Evolutionary conservation across 1,139 yeast genomes (phyloP).

Genomic region (Maudiozyma humilis): DNA sequence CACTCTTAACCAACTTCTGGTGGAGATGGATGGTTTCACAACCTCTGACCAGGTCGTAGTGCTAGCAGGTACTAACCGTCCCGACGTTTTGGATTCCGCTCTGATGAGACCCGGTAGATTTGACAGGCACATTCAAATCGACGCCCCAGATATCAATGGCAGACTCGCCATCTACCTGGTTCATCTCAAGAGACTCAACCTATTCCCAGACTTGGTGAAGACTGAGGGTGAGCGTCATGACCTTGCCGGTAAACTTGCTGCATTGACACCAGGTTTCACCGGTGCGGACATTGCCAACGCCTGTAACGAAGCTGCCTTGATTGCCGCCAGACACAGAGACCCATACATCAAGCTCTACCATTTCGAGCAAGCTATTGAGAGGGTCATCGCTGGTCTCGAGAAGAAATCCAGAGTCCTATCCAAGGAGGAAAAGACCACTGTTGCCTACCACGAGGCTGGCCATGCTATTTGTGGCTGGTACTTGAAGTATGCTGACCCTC

Average conservation of each 20-base stretch:
- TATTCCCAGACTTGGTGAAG: slow-evolving; percentile 30
- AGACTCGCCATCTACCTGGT: slow-evolving; percentile 87
- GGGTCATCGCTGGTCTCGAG: slow-evolving; percentile 94
- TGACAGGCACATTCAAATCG: slow-evolving; percentile 86
- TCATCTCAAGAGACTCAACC: slow-evolving; percentile 61
- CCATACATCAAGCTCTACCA: slow-evolving; percentile 62
- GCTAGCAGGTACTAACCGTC: slow-evolving; percentile 92
- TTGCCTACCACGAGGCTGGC: slow-evolving; percentile 97
- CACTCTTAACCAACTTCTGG: slow-evolving; percentile 86
- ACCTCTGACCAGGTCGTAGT: slow-evolving; percentile 90
- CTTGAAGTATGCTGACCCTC: slow-evolving; percentile 80
- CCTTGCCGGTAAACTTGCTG: slow-evolving; percentile 81
- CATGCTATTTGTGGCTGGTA: slow-evolving; percentile 98
- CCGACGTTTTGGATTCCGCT: slow-evolving; percentile 89
- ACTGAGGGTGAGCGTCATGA: slow-evolving; percentile 33
- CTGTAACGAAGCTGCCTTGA: slow-evolving; percentile 92
- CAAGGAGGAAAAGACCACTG: slow-evolving; percentile 76
- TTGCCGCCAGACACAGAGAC: slow-evolving; percentile 81
- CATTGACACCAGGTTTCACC: slow-evolving; percentile 93
- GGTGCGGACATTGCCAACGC: slow-evolving; percentile 98
- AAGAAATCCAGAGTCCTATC: slow-evolving; percentile 78
- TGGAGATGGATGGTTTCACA: slow-evolving; percentile 96
- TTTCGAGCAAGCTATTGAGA: slow-evolving; percentile 92
- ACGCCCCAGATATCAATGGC: slow-evolving; percentile 87
- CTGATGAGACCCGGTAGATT: slow-evolving; percentile 94